These are phyloP conservation scores for Prunus campanulata DNA, from an alignment of 306 rosid genomes.

Conservation along the genomic window DNA sequence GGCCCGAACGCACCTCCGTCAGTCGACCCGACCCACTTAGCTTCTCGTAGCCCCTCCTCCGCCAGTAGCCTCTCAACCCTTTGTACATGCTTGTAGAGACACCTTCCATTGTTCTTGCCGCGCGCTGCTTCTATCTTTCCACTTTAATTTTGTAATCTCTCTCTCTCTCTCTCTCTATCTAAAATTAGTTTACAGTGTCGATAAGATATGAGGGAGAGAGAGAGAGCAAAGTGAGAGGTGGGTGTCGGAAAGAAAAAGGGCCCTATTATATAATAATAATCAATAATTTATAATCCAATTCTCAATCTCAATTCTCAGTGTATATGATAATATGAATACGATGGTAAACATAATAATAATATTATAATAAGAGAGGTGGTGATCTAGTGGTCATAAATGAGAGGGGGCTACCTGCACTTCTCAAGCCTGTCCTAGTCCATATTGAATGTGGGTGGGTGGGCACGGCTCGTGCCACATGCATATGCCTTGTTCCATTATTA, in stretches of 20 bases:
- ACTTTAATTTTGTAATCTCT: not conserved
- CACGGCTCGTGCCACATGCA: slow-evolving; percentile 14
- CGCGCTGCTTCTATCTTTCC: not conserved
- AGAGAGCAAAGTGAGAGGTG: not conserved
- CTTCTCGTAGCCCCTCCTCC: slow-evolving; percentile 47
- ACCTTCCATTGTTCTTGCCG: slow-evolving; percentile 42
- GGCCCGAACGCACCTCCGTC: slow-evolving; percentile 28
- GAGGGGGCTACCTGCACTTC: slow-evolving; percentile 8
- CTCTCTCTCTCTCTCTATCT: too few relatives aligned
- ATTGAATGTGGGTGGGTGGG: not conserved
- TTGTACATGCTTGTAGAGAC: slow-evolving; percentile 40
- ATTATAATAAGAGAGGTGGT: not conserved
- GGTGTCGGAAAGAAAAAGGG: not conserved
- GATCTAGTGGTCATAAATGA: slow-evolving; percentile 19
- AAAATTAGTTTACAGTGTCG: not conserved
- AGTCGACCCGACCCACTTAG: slow-evolving; percentile 31
- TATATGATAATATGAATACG: too few relatives aligned
- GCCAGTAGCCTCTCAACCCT: slow-evolving; percentile 49
- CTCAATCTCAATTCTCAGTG: not conserved
- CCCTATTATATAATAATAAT: too few relatives aligned
- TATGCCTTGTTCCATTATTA: not conserved
- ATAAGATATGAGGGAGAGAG: not conserved
- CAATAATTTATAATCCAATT: too few relatives aligned
- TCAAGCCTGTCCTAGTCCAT: slow-evolving; percentile 7
- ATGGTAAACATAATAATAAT: not conserved